A percentile compares a stretch with the other conserved stretches of the same genome.
Evolutionary conservation across 352 stramenopile genomes (phyloP).

Genomic region (Stramenopiles sp.): DNA sequence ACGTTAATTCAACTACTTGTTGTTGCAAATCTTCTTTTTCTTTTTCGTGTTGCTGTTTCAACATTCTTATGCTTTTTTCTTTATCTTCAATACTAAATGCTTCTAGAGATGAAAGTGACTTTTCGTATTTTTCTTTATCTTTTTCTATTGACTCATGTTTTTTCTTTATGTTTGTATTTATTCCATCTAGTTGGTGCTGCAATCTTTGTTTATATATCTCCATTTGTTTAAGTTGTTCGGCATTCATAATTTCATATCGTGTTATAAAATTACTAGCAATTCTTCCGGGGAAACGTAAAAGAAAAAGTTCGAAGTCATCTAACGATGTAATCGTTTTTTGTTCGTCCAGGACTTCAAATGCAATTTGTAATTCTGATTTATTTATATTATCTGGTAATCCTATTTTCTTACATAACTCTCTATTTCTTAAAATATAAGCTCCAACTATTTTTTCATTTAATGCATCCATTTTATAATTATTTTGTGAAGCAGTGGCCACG

Average conservation of each 20-base stretch:
- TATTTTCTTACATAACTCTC: not conserved
- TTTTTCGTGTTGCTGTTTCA: not conserved
- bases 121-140: not conserved
- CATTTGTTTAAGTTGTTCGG: not conserved
- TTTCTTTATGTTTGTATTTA: not conserved
- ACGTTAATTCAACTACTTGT: not conserved
- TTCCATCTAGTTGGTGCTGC: not conserved
- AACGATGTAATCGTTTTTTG: not conserved
- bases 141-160: not conserved
- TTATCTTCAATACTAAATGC: not conserved
- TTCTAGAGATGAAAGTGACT: not conserved
- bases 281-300: not conserved
- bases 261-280: not conserved
- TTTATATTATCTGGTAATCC: not conserved
- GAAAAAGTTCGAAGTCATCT: not conserved
- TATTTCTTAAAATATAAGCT: not conserved
- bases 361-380: not conserved
- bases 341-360: not conserved
- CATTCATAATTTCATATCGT: not conserved
- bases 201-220: not conserved
- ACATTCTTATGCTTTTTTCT: not conserved
- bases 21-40: not conserved
- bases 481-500: not conserved
- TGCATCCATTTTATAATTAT: not conserved
- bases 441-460: not conserved